Conservation (phyloP, 441 rosid genomes). For the Lepidium campestre region DNA sequence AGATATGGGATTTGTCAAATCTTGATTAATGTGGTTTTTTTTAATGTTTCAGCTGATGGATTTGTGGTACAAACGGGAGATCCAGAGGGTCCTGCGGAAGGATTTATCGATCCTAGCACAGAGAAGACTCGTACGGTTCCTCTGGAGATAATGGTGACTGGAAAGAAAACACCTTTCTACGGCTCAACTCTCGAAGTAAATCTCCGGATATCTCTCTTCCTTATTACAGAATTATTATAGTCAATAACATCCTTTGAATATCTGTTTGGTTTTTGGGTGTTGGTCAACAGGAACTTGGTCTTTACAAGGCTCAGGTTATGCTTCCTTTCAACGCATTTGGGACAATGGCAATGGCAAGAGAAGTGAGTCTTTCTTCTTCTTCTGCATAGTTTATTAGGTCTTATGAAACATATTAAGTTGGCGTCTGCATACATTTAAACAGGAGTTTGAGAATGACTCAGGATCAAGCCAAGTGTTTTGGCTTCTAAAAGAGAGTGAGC, state of each 20-base stretch:
- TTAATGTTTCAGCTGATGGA: conserved; percentile 91
- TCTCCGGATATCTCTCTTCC: not conserved
- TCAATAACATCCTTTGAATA: not conserved
- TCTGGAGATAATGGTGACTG: conserved; percentile 75
- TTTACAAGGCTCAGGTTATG: conserved; percentile 94
- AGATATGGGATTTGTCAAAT: not conserved
- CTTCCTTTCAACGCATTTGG: conserved; percentile 99
- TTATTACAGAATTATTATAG: not conserved
- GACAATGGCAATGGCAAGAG: conserved; percentile 99
- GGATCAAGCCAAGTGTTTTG: conserved; percentile 96
- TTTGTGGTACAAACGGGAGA: conserved; percentile 98
- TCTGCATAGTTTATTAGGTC: not conserved
- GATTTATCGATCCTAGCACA: conserved; percentile 93
- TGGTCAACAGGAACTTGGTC: conserved; percentile 73
- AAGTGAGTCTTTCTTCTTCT: conserved; percentile 42
- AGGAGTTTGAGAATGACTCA: conserved; percentile 95
- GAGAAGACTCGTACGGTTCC: conserved; percentile 81
- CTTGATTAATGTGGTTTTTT: not conserved
- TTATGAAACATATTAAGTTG: not conserved
- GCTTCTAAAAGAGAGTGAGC: conserved; percentile 96
- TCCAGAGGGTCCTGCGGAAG: conserved; percentile 96
- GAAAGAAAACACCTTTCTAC: conserved; percentile 77
- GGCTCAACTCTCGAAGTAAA: conserved; percentile 82
- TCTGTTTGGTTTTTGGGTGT: not conserved
- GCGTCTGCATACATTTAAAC: not conserved